Base-by-base conservation (phyloP, 768 basidiomycete genomes). In the Butyriboletus loyo region DNA sequence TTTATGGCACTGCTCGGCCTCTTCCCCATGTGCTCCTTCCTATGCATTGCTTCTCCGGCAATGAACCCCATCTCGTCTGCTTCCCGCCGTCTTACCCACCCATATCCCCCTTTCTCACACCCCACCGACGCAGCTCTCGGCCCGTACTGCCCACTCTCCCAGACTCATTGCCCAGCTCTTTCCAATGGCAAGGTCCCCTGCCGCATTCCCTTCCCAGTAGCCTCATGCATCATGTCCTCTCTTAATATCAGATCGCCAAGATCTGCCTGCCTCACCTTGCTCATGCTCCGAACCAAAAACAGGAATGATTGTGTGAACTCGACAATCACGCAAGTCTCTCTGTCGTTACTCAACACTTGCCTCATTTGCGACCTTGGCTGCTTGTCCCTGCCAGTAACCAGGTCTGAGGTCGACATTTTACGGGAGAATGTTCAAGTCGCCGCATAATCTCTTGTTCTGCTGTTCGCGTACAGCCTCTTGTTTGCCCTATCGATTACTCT, bases 241-340 rank as follows among this genome's bases (percentile, higher is more conserved):
- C 55, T 65, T 67, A 24, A 67, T 67, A 66, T 69, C 65, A 59
- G 66, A 60, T 68, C 61, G 62, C 64, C 57, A 65, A 51, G 32
- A 51, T 50, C 56, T 37, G 3, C 50, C 46, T 54, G 65, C 67
- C 67, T 67, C 64, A 44, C 65, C 62, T 25, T 44, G 13, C 45
- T 66, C 65, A 63, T 67, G 66, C 66, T 67, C 66, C 67, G 64
- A 52, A 43, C 52, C 38, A 51, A 50, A 50, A 48, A 28, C 54
- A 54, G 25, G 66, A 59, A 62, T 62, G 58, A 62, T 49, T 61
- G 61, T 66, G 66, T 44, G 60, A 64, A 62, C 39, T 19, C 47
- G 44, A 49, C 42, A 41, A 39, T 39, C 25, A 37, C 31, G 22
- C 43, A 44, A 38, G 24, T 36, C 48, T 41, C 47, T 49, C 19